Percentiles rank a stretch among this genome's conserved stretches.
These are phyloP conservation scores for Sutorius australiensis DNA, from an alignment of 768 basidiomycete species.

Conservation along the genomic window DNA sequence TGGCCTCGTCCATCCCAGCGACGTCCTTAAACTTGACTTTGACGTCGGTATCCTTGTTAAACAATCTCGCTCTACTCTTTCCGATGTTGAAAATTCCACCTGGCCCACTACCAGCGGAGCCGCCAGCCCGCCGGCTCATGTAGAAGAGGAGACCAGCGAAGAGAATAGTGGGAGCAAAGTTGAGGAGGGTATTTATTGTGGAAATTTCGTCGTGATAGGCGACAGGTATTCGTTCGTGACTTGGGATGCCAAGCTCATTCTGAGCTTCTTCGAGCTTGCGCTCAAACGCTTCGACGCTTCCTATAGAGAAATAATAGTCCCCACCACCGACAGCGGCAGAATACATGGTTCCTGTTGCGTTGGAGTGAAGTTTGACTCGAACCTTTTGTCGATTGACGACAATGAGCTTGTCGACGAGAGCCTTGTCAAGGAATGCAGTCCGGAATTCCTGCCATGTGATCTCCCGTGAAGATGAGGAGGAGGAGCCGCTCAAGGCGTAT, in stretches of 20 bases:
- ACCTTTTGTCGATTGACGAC: conserved; percentile 91
- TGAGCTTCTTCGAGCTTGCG: conserved; percentile 93
- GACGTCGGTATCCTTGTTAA: conserved; percentile 96
- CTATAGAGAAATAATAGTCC: conserved; percentile 94
- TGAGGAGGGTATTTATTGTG: conserved; percentile 72
- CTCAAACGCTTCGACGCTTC: conserved; percentile 95
- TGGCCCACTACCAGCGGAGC: conserved; percentile 56
- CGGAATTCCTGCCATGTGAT: conserved; percentile 99
- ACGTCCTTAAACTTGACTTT: conserved; percentile 94
- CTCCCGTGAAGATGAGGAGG: conserved; percentile 62
- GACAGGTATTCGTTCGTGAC: conserved; percentile 91
- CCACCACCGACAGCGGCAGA: conserved; percentile 52
- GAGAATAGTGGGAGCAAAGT: conserved; percentile 92
- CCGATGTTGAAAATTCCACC: conserved; percentile 97
- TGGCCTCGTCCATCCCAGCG: conserved; percentile 99
- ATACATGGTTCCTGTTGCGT: conserved; percentile 78
- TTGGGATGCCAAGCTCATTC: conserved; percentile 85
- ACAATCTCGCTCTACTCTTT: conserved; percentile 90
- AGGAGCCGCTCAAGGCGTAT: conserved; percentile 52
- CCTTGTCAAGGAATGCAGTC: conserved; percentile 94
- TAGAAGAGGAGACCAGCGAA: conserved; percentile 88
- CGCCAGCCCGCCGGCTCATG: conserved; percentile 70
- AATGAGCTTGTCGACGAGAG: conserved; percentile 87
- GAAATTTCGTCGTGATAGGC: conserved; percentile 96
- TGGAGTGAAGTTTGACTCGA: conserved; percentile 88